Evolutionary conservation across 139 green algal species (phyloP).

Genomic region (Spirogloea muscicola): DNA sequence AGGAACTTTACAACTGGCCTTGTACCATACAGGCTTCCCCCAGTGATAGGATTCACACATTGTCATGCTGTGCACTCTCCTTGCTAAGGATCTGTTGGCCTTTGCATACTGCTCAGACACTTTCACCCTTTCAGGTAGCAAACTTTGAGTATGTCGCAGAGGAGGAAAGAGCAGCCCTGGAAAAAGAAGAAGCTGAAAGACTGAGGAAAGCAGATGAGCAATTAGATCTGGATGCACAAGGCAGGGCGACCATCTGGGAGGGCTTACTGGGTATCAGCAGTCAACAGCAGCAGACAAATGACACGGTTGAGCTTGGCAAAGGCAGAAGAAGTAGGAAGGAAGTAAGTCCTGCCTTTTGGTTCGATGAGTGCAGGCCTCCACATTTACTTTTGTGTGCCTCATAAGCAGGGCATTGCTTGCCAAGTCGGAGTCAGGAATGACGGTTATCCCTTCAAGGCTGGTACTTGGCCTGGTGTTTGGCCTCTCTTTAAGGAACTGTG

Average conservation of each 20-base stretch:
- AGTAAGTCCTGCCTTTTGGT: no score
- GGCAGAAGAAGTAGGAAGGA: constrained; percentile 37
- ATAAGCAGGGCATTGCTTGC: neutral
- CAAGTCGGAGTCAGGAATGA: neutral
- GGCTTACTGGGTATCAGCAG: constrained; percentile 8
- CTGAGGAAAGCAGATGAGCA: neutral
- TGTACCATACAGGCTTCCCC: neutral
- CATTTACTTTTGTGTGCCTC: neutral
- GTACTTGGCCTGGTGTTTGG: neutral
- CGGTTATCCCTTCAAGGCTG: neutral
- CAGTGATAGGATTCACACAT: no score
- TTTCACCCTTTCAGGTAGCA: no score
- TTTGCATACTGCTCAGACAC: no score
- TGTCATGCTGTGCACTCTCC: no score
- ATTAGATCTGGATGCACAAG: constrained; percentile 16
- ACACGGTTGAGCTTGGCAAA: constrained; percentile 25
- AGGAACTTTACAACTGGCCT: neutral
- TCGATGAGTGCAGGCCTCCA: neutral
- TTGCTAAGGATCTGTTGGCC: no score
- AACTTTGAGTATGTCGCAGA: no score
- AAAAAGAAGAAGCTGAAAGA: neutral
- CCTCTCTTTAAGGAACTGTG: neutral
- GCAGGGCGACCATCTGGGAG: constrained; percentile 29
- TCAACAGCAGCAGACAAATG: constrained; percentile 5
- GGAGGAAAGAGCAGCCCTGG: constrained; percentile 11